phyloP scores from a whole-genome alignment of 176 grass and related monocot genomes.

The Bromus sterilis region DNA sequence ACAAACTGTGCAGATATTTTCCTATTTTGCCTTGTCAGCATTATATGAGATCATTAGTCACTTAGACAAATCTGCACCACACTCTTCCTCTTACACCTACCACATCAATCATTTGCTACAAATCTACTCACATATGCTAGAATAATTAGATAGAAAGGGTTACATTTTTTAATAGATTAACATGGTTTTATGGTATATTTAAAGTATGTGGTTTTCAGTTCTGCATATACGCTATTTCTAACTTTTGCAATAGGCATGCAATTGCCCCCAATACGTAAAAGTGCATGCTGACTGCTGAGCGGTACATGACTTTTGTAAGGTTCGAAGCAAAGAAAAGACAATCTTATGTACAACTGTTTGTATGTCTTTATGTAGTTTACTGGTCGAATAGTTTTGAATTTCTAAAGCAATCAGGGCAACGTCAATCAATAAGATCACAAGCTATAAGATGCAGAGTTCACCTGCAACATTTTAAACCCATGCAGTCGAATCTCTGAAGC shows the following conservation, averaged over 20 bases:
- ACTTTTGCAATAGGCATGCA: background rate
- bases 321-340: background rate
- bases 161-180: background rate
- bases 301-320: background rate
- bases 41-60: conserved; percentile 4
- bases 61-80: background rate
- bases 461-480: conserved; percentile 98
- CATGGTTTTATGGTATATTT: background rate
- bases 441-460: conserved; percentile 17
- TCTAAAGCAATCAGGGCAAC: background rate
- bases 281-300: background rate
- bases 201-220: background rate
- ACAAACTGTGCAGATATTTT: background rate
- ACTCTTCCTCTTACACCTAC: background rate
- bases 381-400: background rate
- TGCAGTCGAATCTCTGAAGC: conserved; percentile 80
- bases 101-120: background rate
- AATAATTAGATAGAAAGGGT: background rate
- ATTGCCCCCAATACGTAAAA: background rate
- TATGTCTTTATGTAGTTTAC: background rate
- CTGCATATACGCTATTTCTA: background rate
- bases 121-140: background rate
- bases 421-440: conserved; percentile 14
- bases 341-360: background rate
- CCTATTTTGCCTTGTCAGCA: background rate